These are phyloP conservation scores for Aspergillus diversus DNA, from an alignment of 495 filamentous ascomycete species.

Conservation along the genomic window DNA sequence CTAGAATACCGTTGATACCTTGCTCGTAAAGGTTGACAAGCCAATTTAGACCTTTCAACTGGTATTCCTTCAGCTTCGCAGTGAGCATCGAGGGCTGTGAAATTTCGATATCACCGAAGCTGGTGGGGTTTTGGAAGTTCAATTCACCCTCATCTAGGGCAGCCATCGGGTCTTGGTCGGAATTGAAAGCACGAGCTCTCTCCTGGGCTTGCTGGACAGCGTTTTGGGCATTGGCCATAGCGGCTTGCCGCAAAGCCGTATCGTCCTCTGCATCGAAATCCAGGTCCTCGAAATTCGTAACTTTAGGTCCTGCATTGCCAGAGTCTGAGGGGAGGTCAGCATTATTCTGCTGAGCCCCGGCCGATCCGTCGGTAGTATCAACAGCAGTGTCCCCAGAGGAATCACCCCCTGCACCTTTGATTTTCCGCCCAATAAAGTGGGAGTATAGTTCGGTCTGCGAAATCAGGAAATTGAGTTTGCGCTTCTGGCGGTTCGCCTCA, in stretches of 20 bases:
- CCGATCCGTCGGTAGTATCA: slow-evolving; percentile 53
- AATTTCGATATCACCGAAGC: slow-evolving; percentile 90
- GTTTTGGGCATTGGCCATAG: slow-evolving; percentile 93
- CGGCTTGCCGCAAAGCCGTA: slow-evolving; percentile 74
- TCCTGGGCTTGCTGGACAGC: slow-evolving; percentile 94
- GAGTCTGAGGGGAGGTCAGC: slow-evolving; percentile 63
- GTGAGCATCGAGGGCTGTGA: slow-evolving; percentile 93
- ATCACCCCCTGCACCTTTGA: slow-evolving; percentile 93
- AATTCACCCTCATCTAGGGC: slow-evolving; percentile 80
- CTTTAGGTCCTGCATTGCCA: slow-evolving; percentile 64
- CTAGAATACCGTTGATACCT: slow-evolving; percentile 98
- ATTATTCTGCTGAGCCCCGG: slow-evolving; percentile 48
- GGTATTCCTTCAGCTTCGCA: slow-evolving; percentile 95
- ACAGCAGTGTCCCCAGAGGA: slow-evolving; percentile 78
- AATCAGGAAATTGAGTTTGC: slow-evolving; percentile 99
- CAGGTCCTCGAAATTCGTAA: slow-evolving; percentile 90
- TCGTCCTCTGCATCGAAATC: slow-evolving; percentile 98
- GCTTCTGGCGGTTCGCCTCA: slow-evolving; percentile 94
- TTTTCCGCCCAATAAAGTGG: slow-evolving; percentile 99
- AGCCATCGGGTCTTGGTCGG: slow-evolving; percentile 57
- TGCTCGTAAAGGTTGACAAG: slow-evolving; percentile 98
- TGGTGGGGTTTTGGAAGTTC: slow-evolving; percentile 99
- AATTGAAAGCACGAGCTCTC: slow-evolving; percentile 89
- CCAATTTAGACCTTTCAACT: slow-evolving; percentile 98
- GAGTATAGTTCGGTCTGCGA: slow-evolving; percentile 98